phyloP scores from a whole-genome alignment of 106 monocot species.

The Narthecium ossifragum region DNA sequence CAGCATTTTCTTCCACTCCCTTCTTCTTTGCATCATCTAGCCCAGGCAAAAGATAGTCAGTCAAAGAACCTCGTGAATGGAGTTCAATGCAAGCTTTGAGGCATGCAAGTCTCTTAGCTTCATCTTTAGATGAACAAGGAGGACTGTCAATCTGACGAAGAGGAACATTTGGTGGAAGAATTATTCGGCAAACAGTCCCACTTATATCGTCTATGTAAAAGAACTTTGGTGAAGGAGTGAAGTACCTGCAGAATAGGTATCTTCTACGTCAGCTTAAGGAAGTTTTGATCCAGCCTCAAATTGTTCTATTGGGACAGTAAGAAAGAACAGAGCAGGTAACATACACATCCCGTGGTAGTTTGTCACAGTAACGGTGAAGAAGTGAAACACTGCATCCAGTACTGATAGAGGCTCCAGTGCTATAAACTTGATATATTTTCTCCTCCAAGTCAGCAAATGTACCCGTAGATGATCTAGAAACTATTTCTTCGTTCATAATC shows the following conservation, averaged over 20 bases:
- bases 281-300: not conserved
- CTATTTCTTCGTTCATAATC: constrained; percentile 76
- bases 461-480: constrained; percentile 46
- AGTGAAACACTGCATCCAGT: constrained; percentile 86
- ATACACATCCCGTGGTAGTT: constrained; percentile 79
- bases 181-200: constrained; percentile 66
- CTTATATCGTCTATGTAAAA: constrained; percentile 50
- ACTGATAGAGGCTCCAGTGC: constrained; percentile 85
- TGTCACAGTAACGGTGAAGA: constrained; percentile 75
- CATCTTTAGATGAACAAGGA: constrained; percentile 72
- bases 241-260: constrained; percentile 44
- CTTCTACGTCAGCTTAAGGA: not conserved
- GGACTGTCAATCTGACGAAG: constrained; percentile 66
- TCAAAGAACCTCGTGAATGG: constrained; percentile 68
- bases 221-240: constrained; percentile 60
- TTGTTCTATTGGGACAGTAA: not conserved
- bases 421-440: constrained; percentile 48
- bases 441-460: constrained; percentile 71
- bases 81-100: constrained; percentile 71
- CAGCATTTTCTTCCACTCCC: constrained; percentile 10
- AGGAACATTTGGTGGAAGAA: constrained; percentile 91
- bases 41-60: constrained; percentile 80
- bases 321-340: not conserved
- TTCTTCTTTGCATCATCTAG: constrained; percentile 18
- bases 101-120: constrained; percentile 82